These are phyloP conservation scores for Kwoniella sp. DNA, from an alignment of 768 basidiomycete species.

Conservation along the genomic window DNA sequence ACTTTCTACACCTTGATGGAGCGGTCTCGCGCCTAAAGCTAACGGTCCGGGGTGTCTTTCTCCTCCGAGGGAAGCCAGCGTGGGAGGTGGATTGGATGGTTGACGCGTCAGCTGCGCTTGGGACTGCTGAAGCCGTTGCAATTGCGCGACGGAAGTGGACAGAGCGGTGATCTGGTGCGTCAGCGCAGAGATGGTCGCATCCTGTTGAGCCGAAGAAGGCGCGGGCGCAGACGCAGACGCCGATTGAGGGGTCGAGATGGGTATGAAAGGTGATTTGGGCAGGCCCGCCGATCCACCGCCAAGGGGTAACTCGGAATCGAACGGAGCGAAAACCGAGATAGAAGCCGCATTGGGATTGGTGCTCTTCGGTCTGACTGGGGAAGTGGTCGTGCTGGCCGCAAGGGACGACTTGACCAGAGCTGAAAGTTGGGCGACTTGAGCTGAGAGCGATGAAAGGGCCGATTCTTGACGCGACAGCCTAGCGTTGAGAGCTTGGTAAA, in stretches of 20 bases:
- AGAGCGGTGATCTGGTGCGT: constrained; percentile 52
- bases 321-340: constrained; percentile 16
- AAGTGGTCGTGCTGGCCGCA: not conserved
- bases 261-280: constrained; percentile 27
- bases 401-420: constrained; percentile 28
- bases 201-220: not conserved
- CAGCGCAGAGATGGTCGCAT: constrained; percentile 36
- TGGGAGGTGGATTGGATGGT: constrained; percentile 2
- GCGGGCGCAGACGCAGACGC: not conserved
- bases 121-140: constrained; percentile 53
- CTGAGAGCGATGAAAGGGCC: constrained; percentile 32
- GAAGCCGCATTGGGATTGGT: constrained; percentile 1
- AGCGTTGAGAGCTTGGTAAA: constrained; percentile 38
- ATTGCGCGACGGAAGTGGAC: constrained; percentile 52
- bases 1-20: constrained; percentile 19
- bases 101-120: constrained; percentile 23
- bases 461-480: constrained; percentile 41
- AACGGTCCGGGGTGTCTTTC: constrained; percentile 11
- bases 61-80: constrained; percentile 2
- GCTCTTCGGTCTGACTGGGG: constrained; percentile 5
- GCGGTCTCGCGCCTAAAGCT: constrained; percentile 14
- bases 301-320: constrained; percentile 12
- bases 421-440: constrained; percentile 40
- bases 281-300: not conserved
- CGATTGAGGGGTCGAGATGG: constrained; percentile 11